Evolutionary conservation across 257 asterid genomes (phyloP).

Genomic region (Solanum medicagineum): DNA sequence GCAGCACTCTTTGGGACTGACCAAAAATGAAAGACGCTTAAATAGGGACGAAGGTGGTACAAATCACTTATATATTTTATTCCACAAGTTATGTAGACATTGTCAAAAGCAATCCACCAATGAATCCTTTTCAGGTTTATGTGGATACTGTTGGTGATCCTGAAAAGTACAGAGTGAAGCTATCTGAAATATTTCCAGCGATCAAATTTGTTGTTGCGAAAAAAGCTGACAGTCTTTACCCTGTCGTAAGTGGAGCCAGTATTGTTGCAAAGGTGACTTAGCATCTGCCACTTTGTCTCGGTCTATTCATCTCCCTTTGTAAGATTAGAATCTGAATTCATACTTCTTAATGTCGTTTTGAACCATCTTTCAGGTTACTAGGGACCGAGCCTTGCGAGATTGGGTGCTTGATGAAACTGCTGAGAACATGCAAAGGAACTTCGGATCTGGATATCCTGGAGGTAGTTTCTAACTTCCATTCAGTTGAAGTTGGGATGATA

Average conservation of each 20-base stretch:
- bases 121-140: constrained; percentile 50
- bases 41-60: background rate
- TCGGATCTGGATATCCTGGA: constrained; percentile 97
- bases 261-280: constrained; percentile 87
- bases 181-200: constrained; percentile 65
- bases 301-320: background rate
- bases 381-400: constrained; percentile 75
- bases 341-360: background rate
- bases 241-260: constrained; percentile 98
- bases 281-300: background rate
- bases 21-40: background rate
- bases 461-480: constrained; percentile 28
- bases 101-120: background rate
- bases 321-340: background rate
- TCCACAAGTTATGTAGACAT: background rate
- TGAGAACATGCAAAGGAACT: constrained; percentile 53
- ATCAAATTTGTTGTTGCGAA: constrained; percentile 86
- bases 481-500: background rate
- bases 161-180: constrained; percentile 76
- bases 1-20: background rate
- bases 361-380: constrained; percentile 54
- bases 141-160: constrained; percentile 97
- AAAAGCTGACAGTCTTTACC: constrained; percentile 97
- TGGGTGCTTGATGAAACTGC: constrained; percentile 84
- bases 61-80: background rate